phyloP scores from a whole-genome alignment of 148 eudicot species.

The Pouteria glomerata region DNA sequence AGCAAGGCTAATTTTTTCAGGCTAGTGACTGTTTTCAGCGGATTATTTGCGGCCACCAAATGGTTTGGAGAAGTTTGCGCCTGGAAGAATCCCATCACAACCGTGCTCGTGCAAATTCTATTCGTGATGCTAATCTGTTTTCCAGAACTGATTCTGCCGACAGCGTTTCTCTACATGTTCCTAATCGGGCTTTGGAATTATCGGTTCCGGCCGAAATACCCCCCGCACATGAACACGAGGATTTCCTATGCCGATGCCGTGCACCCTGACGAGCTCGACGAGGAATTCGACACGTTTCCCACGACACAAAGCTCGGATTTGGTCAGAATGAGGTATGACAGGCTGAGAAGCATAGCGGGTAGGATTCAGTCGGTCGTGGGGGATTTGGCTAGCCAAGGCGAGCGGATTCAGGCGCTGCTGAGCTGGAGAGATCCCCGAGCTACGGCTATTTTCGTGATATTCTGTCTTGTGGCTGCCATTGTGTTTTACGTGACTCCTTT shows the following conservation, averaged over 20 bases:
- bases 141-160: constrained; percentile 14
- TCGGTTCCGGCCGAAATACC: constrained; percentile 16
- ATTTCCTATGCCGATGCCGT: constrained; percentile 15
- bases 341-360: constrained; percentile 11
- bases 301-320: constrained; percentile 6
- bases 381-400: constrained; percentile 15
- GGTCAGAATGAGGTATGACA: constrained; percentile 21
- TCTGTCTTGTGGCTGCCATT: constrained; percentile 5
- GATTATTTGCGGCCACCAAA: background rate
- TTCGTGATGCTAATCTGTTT: constrained; percentile 9
- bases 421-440: constrained; percentile 15
- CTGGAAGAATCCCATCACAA: constrained; percentile 13
- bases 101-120: constrained; percentile 1
- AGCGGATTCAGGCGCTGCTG: constrained; percentile 15
- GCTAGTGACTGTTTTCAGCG: constrained; percentile 1
- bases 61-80: constrained; percentile 10
- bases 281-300: constrained; percentile 29
- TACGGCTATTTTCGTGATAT: background rate
- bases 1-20: constrained; percentile 18
- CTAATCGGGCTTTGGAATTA: constrained; percentile 17
- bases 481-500: constrained; percentile 15
- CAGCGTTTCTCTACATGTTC: constrained; percentile 11
- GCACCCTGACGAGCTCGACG: constrained; percentile 20
- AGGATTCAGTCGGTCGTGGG: constrained; percentile 8
- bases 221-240: constrained; percentile 19